Evolutionary conservation across 805 yeast genomes (phyloP), one percentile per base, ranked within the genome.

Genomic region (Myxozyma vanderwaltii): DNA sequence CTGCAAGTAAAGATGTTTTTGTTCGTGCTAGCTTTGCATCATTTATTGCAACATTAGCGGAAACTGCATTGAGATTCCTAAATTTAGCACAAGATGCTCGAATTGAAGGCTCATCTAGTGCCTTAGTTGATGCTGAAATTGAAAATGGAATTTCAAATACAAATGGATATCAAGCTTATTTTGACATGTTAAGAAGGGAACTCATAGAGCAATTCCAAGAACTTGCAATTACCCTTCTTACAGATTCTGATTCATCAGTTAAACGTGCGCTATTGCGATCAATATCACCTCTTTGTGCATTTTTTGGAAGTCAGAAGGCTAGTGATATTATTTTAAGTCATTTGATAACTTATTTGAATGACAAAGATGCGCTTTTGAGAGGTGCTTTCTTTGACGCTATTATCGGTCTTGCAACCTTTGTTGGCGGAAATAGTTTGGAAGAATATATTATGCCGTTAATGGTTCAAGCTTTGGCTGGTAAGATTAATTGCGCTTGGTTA

Each of bases 251-350:
- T 56, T 72, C 86, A 0, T 75, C 77, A 51, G 96, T 91, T 0
- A 83, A 87, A 59, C 80, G 88, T 39, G 80, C 94, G 0, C 73
- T 94, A 7, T 75, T 94, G 48, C 75, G 79, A 44, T 83, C 88
- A 61, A 86, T 91, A n/a, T 75, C 87, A 6, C 88, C 91, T 0
- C 72, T 94, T 2, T 89, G 97, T 67, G 78, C 85, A 8, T 88
- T 87, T 59, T 85, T 94, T 69, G 97, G 97, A 0, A 84, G 86
- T 56, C 96, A 89, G 55, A 88, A 85, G 65, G 87, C 97, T 0
- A 91, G 89, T 69, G 98, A 94, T 70, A 77, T 94, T 41, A 84
- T 94, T 23, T 74, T 94, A 48, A 91, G 96, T 46, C 98, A 94
- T 75, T 76, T 91, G 56, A 91, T 94, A 45, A 91, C 98, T 0